Conservation (phyloP, 495 filamentous ascomycete genomes). For the Xylaria telfairii region DNA sequence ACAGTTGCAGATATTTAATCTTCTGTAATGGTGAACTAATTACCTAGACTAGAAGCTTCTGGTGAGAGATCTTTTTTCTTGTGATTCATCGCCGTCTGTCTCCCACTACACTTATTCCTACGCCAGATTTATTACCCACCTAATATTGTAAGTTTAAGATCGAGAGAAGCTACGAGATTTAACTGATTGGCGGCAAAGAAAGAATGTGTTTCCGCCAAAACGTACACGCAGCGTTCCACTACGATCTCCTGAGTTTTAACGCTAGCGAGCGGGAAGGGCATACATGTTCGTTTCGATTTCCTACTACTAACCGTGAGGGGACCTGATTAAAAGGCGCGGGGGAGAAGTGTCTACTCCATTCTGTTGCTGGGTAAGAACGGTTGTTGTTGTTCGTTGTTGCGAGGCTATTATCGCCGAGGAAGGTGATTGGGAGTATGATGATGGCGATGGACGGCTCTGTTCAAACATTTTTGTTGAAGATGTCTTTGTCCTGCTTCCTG, state of each 20-base stretch:
- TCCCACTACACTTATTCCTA: background rate
- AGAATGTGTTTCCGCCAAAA: constrained; percentile 26
- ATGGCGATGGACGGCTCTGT: background rate
- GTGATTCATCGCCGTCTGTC: background rate
- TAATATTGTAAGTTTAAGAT: background rate
- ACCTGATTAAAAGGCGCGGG: background rate
- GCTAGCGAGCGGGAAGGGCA: constrained; percentile 21
- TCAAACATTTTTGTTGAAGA: background rate
- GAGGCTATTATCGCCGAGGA: background rate
- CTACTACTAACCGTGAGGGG: background rate
- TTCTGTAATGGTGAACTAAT: too few relatives aligned
- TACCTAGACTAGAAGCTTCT: background rate
- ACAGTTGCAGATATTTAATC: background rate
- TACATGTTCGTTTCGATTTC: background rate
- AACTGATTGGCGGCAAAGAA: background rate
- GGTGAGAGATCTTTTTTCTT: background rate
- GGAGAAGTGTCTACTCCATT: constrained; percentile 21
- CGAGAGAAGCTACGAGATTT: background rate
- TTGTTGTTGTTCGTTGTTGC: background rate
- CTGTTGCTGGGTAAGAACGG: constrained; percentile 26
- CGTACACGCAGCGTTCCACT: constrained; percentile 24
- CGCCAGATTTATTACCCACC: too few relatives aligned
- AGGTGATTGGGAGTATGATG: background rate
- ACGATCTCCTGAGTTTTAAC: constrained; percentile 20
- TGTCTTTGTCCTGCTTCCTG: background rate